Evolutionary conservation across 306 rosid species (phyloP).

Genomic region (Pterocarpus macrocarpus): DNA sequence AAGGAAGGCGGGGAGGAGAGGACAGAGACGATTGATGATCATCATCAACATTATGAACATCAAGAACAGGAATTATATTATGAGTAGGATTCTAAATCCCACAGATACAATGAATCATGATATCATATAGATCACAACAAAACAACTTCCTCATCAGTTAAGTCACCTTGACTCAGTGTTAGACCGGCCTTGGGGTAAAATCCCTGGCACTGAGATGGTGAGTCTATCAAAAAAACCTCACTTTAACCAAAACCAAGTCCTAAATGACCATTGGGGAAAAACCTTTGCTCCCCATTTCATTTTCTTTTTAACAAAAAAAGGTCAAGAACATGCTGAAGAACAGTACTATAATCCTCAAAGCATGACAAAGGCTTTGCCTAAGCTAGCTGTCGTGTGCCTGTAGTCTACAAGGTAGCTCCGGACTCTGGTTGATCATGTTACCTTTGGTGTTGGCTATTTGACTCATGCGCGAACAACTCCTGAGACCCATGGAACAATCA

Average conservation of each 20-base stretch:
- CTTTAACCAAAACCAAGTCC: slow-evolving; percentile 26
- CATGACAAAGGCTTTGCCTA: slow-evolving; percentile 39
- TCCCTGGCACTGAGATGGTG: slow-evolving; percentile 30
- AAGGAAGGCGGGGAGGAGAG: too few relatives aligned
- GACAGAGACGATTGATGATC: not conserved
- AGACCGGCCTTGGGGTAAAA: slow-evolving; percentile 29
- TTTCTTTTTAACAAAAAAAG: slow-evolving; percentile 7
- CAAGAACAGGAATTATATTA: slow-evolving; percentile 5
- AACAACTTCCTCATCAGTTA: slow-evolving; percentile 40
- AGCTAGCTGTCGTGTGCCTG: slow-evolving; percentile 40
- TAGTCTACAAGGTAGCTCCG: slow-evolving; percentile 34
- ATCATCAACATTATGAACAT: slow-evolving; percentile 26
- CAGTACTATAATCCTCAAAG: slow-evolving; percentile 41
- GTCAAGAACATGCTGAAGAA: slow-evolving; percentile 32
- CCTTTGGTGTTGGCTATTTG: slow-evolving; percentile 18
- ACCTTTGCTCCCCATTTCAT: slow-evolving; percentile 43
- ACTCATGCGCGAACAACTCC: slow-evolving; percentile 62
- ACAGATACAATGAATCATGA: slow-evolving; percentile 45
- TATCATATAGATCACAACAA: slow-evolving; percentile 32
- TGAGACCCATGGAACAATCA: slow-evolving; percentile 85
- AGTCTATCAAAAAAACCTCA: slow-evolving; percentile 19
- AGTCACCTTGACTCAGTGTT: slow-evolving; percentile 38
- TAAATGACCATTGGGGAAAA: not conserved
- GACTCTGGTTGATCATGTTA: slow-evolving; percentile 32
- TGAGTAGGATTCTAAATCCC: slow-evolving; percentile 34